Evolutionary conservation across 2,329 filamentous ascomycete genomes (phyloP), one percentile per base, ranked within the genome.

Genomic region (Alternaria consortialis): DNA sequence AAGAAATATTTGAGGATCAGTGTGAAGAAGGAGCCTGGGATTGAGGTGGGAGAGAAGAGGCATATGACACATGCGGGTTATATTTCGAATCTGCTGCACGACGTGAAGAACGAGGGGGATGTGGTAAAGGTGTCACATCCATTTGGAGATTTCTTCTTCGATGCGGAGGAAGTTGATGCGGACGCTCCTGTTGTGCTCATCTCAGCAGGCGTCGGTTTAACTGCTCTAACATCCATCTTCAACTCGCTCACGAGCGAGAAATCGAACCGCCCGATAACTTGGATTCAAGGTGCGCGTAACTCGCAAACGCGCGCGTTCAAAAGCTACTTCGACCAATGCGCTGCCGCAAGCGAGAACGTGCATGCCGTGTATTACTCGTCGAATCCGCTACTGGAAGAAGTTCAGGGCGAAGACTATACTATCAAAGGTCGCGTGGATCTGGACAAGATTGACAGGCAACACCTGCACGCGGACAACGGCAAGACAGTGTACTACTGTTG

Each of bases 401-500:
- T 74, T 0, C 54, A 81, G 57, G 88, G 87, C 4, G 74, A 82
- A 4, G 83, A 90, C 66, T 91, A 89, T 74, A 79, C 90, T 58
- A 82, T 87, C 67, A 78, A 80, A 8, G 87, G 89, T 4, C 83
- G 86, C 7, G 78, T 91, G 15, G 82, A 88, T 58, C 74, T 93
- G n/a, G 77, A 80, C 32, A 83, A 81, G 56, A 73, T 92, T 37
- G 83, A 86, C 64, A 74, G 78, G 25, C 80, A 85, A 0, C 81
- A 86, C 46, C 79, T 94, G n/a, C 86, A 84, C 66, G 73, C 89
- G 1, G 79, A 82, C 20, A 80, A 90, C 67, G 51, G 77, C 1
- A 78, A 78, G 43, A 83, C 91, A 0, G 82, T 88, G 70, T 94
- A 93, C 76, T 93, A 86, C 68, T 80, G 92, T 54, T 94, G 91